These are phyloP conservation scores for Phlebopus sp. DNA, from an alignment of 1,284 basidiomycete genomes.

Conservation along the genomic window DNA sequence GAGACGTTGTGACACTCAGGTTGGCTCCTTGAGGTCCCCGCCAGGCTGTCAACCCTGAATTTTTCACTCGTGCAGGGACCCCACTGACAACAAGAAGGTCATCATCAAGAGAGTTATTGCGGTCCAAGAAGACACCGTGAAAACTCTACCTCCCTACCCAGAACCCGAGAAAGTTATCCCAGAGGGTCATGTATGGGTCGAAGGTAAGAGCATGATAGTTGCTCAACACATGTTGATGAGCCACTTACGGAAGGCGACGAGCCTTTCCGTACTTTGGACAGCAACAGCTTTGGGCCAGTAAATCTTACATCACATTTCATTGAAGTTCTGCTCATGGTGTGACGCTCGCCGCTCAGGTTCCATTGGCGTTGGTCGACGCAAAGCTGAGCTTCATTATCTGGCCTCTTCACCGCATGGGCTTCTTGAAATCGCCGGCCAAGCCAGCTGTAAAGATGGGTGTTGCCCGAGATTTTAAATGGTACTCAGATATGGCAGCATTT, in stretches of 20 bases:
- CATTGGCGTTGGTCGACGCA: conserved; percentile 60
- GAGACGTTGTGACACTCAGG: conserved; percentile 67
- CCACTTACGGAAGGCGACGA: conserved; percentile 51
- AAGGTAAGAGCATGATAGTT: conserved; percentile 45
- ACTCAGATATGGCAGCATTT: conserved; percentile 42
- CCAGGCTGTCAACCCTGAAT: background rate
- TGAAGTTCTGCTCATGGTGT: background rate
- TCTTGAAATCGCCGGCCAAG: conserved; percentile 29
- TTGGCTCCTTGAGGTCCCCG: conserved; percentile 22
- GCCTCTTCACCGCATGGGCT: conserved; percentile 57
- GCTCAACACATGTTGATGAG: conserved; percentile 5
- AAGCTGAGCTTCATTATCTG: conserved; percentile 59
- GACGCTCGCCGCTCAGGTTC: conserved; percentile 42
- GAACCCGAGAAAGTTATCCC: conserved; percentile 55
- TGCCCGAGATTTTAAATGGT: conserved; percentile 40
- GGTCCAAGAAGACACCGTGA: conserved; percentile 60
- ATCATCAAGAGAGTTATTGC: conserved; percentile 71
- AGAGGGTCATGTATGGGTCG: conserved; percentile 68
- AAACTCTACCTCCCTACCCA: conserved; percentile 69
- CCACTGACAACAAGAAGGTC: conserved; percentile 49
- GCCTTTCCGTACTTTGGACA: conserved; percentile 64
- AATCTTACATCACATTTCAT: conserved; percentile 15
- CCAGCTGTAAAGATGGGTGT: conserved; percentile 19
- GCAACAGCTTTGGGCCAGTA: conserved; percentile 72
- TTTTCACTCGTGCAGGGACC: conserved; percentile 46